Percentiles rank a stretch among this genome's conserved stretches.
Evolutionary conservation across 805 yeast genomes (phyloP).

Genomic region (Myxozyma geophila): DNA sequence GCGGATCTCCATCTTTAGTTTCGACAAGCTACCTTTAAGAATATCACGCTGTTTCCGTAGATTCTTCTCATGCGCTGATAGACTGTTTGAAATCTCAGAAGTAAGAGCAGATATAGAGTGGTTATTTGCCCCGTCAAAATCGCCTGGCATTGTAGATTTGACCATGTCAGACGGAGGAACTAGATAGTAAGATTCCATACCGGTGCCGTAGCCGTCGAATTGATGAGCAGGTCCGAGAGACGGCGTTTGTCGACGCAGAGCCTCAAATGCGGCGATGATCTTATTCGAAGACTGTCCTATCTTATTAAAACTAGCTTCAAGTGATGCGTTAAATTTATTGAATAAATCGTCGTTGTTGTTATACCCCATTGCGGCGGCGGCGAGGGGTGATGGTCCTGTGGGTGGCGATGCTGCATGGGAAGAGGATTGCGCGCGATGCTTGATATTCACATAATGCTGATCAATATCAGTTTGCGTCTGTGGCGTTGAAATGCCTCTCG

Average conservation of each 20-base stretch:
- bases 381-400: constrained; percentile 2
- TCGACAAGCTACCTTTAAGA: constrained; percentile 42
- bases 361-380: constrained; percentile 12
- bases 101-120: background rate
- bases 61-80: constrained; percentile 42
- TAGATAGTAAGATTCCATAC: constrained; percentile 42
- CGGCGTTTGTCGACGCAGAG: constrained; percentile 16
- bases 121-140: background rate
- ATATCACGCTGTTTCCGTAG: constrained; percentile 42
- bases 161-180: constrained; percentile 38
- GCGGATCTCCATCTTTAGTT: constrained; percentile 48
- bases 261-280: constrained; percentile 35
- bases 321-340: constrained; percentile 34
- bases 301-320: constrained; percentile 35
- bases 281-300: constrained; percentile 30
- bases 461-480: constrained; percentile 19
- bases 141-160: background rate
- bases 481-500: constrained; percentile 36
- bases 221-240: background rate
- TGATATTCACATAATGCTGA: constrained; percentile 21
- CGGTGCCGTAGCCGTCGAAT: constrained; percentile 5
- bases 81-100: constrained; percentile 5
- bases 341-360: constrained; percentile 38
- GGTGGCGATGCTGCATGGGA: background rate
- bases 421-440: constrained; percentile 8